Conservation (phyloP, 2,329 filamentous ascomycete species). For the Xylariaceae sp. region DNA sequence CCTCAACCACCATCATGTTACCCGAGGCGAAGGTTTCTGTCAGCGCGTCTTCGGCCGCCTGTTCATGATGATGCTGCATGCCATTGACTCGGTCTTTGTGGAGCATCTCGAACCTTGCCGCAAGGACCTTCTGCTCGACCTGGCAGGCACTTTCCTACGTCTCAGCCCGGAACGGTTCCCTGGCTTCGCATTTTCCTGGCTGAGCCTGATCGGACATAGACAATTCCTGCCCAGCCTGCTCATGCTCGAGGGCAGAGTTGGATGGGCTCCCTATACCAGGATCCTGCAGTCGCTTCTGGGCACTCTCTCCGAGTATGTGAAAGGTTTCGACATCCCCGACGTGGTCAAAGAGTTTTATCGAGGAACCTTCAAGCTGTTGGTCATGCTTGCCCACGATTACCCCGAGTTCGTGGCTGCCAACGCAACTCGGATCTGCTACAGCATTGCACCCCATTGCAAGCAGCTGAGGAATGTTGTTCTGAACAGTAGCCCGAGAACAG, state of each 20-base stretch:
- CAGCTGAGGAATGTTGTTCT: slow-evolving; percentile 87
- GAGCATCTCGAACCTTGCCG: slow-evolving; percentile 57
- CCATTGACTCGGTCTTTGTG: slow-evolving; percentile 57
- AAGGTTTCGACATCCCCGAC: slow-evolving; percentile 61
- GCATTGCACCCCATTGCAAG: slow-evolving; percentile 75
- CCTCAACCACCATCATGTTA: slow-evolving; percentile 78
- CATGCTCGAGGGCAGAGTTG: slow-evolving; percentile 57
- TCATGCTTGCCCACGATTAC: slow-evolving; percentile 89
- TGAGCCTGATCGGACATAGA: slow-evolving; percentile 75
- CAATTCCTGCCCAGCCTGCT: slow-evolving; percentile 77
- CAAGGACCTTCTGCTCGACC: slow-evolving; percentile 63
- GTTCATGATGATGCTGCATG: slow-evolving; percentile 75
- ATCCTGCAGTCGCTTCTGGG: slow-evolving; percentile 67
- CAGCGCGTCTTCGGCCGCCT: slow-evolving; percentile 88
- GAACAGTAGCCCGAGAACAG: slow-evolving; percentile 61
- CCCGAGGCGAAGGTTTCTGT: slow-evolving; percentile 74
- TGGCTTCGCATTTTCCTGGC: slow-evolving; percentile 80
- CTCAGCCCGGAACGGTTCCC: slow-evolving; percentile 74
- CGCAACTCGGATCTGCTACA: slow-evolving; percentile 73
- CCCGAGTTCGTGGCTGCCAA: slow-evolving; percentile 88
- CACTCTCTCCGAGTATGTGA: slow-evolving; percentile 75
- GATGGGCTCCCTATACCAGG: slow-evolving; percentile 72
- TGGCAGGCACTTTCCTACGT: slow-evolving; percentile 65
- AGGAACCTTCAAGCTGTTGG: slow-evolving; percentile 72
- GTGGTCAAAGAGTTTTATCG: slow-evolving; percentile 80